These are phyloP conservation scores for Madurella fahalii DNA, from an alignment of 2,329 filamentous ascomycete genomes.

Conservation along the genomic window DNA sequence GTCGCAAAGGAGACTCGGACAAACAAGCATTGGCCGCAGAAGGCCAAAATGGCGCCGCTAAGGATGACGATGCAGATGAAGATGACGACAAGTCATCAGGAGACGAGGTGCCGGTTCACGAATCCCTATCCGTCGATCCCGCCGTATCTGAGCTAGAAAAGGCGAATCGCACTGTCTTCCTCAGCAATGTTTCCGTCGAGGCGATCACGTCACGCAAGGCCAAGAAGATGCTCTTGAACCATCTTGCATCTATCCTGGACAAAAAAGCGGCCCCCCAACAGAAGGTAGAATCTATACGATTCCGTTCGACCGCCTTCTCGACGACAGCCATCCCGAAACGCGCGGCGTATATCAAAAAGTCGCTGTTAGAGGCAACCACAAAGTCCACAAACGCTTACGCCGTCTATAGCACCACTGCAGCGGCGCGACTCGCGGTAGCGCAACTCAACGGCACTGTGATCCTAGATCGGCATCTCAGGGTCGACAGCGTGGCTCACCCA, in stretches of 20 bases:
- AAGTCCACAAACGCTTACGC: conserved; percentile 92
- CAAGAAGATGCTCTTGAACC: conserved; percentile 71
- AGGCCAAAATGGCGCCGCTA: conserved; percentile 33
- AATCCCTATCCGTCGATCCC: conserved; percentile 51
- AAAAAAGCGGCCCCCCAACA: conserved; percentile 51
- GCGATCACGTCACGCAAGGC: conserved; percentile 79
- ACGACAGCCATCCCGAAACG: conserved; percentile 77
- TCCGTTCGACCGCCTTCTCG: conserved; percentile 87
- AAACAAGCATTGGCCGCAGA: conserved; percentile 32
- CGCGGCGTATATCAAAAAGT: conserved; percentile 87
- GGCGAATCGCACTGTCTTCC: conserved; percentile 83
- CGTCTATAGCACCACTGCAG: conserved; percentile 73
- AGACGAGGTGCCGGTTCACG: conserved; percentile 50
- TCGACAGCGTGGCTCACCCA: conserved; percentile 87
- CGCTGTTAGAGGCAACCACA: conserved; percentile 85
- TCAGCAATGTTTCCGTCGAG: conserved; percentile 81
- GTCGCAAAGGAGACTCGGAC: conserved; percentile 41
- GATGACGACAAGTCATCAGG: conserved; percentile 34
- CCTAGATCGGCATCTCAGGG: conserved; percentile 82
- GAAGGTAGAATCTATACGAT: conserved; percentile 86
- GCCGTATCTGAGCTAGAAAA: conserved; percentile 70
- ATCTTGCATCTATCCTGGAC: conserved; percentile 72
- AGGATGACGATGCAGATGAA: conserved; percentile 42
- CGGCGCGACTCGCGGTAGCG: conserved; percentile 70
- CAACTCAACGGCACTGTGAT: conserved; percentile 80